Evolutionary conservation across 331 rosid genomes (phyloP).

Genomic region (Quercus lobata): DNA sequence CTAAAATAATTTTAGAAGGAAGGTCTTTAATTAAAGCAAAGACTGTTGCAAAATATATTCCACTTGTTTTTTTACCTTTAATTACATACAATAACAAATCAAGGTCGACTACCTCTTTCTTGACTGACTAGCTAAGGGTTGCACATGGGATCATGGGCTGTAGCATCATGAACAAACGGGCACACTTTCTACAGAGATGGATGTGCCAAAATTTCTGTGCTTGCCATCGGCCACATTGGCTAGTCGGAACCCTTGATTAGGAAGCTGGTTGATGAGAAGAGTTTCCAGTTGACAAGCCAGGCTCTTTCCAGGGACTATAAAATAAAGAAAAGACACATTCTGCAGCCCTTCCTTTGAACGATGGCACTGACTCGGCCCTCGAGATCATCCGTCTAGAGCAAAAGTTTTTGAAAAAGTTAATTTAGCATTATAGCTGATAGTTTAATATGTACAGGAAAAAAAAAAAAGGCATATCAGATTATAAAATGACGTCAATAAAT

Average conservation of each 20-base stretch:
- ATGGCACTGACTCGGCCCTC: constrained; percentile 68
- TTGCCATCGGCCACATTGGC: constrained; percentile 76
- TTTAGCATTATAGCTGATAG: background rate
- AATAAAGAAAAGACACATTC: constrained; percentile 58
- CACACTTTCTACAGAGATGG: constrained; percentile 36
- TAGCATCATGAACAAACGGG: constrained; percentile 17
- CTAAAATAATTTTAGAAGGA: no score
- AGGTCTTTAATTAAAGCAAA: no score
- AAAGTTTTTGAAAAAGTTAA: background rate
- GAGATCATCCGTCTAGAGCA: constrained; percentile 72
- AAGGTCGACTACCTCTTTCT: constrained; percentile 4
- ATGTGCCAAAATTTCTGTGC: constrained; percentile 85
- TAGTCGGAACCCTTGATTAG: constrained; percentile 60
- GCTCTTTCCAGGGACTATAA: constrained; percentile 68
- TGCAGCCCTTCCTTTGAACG: constrained; percentile 72
- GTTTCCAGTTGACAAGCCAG: constrained; percentile 88
- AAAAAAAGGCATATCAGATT: background rate
- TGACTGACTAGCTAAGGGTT: background rate
- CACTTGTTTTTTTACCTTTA: background rate
- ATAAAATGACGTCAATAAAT: background rate
- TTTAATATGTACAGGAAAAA: background rate
- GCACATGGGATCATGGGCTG: constrained; percentile 2
- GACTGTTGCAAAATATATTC: no score
- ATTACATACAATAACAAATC: background rate
- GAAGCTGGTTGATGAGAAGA: constrained; percentile 87